Evolutionary conservation across 495 filamentous ascomycete species (phyloP), one percentile per base, ranked within the genome.

Genomic region (Lasiosphaeria hispida): DNA sequence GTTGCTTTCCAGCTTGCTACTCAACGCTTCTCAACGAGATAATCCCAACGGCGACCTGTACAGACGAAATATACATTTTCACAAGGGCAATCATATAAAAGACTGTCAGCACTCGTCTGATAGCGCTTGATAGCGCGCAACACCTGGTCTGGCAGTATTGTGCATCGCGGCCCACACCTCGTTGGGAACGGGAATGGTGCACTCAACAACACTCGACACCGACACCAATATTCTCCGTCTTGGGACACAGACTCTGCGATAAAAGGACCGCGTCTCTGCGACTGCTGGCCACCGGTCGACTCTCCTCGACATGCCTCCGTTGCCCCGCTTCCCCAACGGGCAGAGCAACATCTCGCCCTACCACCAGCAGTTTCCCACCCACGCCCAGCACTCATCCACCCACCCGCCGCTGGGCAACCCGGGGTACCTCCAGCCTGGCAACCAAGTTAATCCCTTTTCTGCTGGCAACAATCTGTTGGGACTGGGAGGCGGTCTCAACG

Each of bases 381-480:
- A 80, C 59, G 67, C 65, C 55, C 75, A 76, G 59, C 74, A 76
- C 63, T 59, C 74, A 52, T 59, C 76, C 10, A 64, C 58, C 53
- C 76, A 78, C 48, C 73, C 70, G 53, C 74, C 69, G 30, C 69
- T 55, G 17, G 61, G 65, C 14, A 73, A 71, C 54, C 65, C 71
- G 1, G 68, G 69, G 11, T 78, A 77, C 58, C 67, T 79, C 57
- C 87, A 86, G 65, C 79, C 83, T 38, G 87, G 84, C 64, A 81
- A 80, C 48, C 87, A 81, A 69, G 81, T 82, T 61, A 89, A 86
- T 59, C 86, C 86, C 0, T 92, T 91, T 66, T 77, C 80, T 6
- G 78, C 78, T 4, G 80, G 80, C 45, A 78, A 76, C 47, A 80
- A 83, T 48, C 82, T 87, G 2, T 72, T 83, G 39, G 85, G 80